phyloP scores from a whole-genome alignment of 352 stramenopile species.

The Plasmopara viticola region DNA sequence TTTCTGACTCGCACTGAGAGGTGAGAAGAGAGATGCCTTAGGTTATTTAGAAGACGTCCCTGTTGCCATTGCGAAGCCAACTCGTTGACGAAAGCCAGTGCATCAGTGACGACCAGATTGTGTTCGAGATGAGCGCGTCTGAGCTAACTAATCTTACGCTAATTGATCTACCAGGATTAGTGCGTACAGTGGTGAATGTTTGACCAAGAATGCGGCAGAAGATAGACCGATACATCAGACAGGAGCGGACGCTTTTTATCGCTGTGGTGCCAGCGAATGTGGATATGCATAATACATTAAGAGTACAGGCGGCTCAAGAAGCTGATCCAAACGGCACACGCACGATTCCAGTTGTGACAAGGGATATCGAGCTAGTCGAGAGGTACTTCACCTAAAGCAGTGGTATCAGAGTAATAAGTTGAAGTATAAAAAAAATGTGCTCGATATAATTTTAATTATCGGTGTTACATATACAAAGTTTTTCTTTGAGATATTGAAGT shows the following conservation, averaged over 20 bases:
- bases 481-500: too few species aligned
- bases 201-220: conserved; percentile 63
- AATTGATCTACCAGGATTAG: conserved; percentile 72
- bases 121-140: conserved; percentile 55
- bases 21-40: conserved; percentile 11
- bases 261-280: conserved; percentile 79
- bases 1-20: conserved; percentile 41
- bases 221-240: conserved; percentile 63
- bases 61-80: conserved; percentile 27
- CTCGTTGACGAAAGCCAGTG: conserved; percentile 63
- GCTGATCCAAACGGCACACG: conserved; percentile 59
- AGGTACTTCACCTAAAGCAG: background rate
- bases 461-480: too few species aligned
- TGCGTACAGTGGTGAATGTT: conserved; percentile 47
- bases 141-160: conserved; percentile 72
- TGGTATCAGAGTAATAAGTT: background rate
- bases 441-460: too few species aligned
- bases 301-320: conserved; percentile 59
- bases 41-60: conserved; percentile 19
- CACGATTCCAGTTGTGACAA: conserved; percentile 86
- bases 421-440: too few species aligned
- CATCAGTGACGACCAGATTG: conserved; percentile 74
- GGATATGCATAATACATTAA: conserved; percentile 83
- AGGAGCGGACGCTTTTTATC: conserved; percentile 80
- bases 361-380: conserved; percentile 29